Conservation (phyloP, 331 rosid species). For the Ulmus americana region DNA sequence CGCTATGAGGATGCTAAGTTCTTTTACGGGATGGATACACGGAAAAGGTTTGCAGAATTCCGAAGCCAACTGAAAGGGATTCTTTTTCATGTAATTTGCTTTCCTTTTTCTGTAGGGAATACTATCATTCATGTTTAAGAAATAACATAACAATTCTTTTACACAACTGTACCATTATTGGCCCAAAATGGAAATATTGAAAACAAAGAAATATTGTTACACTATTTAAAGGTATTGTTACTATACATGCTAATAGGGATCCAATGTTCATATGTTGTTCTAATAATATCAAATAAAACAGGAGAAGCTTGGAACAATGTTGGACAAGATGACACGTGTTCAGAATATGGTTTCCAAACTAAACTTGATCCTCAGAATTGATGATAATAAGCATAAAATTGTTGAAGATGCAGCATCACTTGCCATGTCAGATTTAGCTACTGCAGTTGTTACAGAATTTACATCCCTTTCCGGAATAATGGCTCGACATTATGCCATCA, state of each 20-base stretch:
- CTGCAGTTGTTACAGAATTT: conserved; percentile 89
- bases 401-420: conserved; percentile 75
- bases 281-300: conserved; percentile 33
- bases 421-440: conserved; percentile 93
- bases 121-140: conserved; percentile 1
- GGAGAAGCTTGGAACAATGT: conserved; percentile 94
- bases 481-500: conserved; percentile 89
- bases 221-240: neutral
- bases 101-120: neutral
- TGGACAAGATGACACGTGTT: conserved; percentile 79
- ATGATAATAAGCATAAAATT: conserved; percentile 39
- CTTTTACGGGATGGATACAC: conserved; percentile 74
- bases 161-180: neutral
- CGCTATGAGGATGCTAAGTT: conserved; percentile 96
- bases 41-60: conserved; percentile 67
- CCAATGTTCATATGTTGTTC: conserved; percentile 23
- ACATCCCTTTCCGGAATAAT: conserved; percentile 91
- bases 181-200: neutral
- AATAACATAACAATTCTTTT: neutral
- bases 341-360: conserved; percentile 50
- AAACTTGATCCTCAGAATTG: conserved; percentile 45
- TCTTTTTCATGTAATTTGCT: conserved; percentile 66
- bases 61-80: conserved; percentile 66
- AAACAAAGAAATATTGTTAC: too few relatives aligned
- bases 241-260: neutral